Conservation (phyloP, 768 basidiomycete genomes). For the Mycena filopes region DNA sequence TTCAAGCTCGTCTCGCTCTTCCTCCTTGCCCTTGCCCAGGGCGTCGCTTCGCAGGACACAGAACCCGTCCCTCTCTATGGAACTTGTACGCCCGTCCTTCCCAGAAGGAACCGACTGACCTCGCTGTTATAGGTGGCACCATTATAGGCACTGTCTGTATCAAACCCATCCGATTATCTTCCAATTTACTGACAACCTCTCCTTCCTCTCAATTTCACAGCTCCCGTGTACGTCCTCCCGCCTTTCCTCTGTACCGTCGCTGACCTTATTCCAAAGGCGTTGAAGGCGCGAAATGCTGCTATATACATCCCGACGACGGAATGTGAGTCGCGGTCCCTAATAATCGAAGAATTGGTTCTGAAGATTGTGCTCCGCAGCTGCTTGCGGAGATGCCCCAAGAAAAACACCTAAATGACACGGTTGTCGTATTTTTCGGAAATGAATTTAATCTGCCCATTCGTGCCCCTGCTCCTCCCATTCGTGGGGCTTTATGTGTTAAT, state of each 20-base stretch:
- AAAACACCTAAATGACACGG: no score
- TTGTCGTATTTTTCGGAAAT: no score
- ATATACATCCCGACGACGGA: conserved; percentile 22
- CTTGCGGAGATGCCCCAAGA: conserved; percentile 2
- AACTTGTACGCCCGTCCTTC: conserved; percentile 16
- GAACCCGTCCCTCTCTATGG: conserved; percentile 17
- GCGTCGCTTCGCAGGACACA: neutral
- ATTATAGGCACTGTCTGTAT: conserved; percentile 23
- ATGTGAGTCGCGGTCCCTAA: neutral
- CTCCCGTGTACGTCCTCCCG: conserved; percentile 8
- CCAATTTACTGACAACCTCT: neutral
- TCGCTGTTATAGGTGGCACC: no score
- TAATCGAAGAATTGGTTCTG: neutral
- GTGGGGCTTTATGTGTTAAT: no score
- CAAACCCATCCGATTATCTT: neutral
- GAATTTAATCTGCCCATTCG: no score
- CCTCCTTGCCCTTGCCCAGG: conserved; percentile 13
- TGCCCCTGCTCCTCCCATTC: no score
- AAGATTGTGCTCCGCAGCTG: conserved; percentile 2
- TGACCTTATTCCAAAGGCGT: neutral
- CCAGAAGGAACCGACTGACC: no score
- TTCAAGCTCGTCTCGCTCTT: conserved; percentile 14
- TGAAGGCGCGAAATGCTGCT: conserved; percentile 10
- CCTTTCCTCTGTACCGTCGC: no score
- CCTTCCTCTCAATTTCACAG: neutral